Percentiles rank a stretch among this genome's conserved stretches.
phyloP scores from a whole-genome alignment of 345 rosid species.

The Arabis alpina region DNA sequence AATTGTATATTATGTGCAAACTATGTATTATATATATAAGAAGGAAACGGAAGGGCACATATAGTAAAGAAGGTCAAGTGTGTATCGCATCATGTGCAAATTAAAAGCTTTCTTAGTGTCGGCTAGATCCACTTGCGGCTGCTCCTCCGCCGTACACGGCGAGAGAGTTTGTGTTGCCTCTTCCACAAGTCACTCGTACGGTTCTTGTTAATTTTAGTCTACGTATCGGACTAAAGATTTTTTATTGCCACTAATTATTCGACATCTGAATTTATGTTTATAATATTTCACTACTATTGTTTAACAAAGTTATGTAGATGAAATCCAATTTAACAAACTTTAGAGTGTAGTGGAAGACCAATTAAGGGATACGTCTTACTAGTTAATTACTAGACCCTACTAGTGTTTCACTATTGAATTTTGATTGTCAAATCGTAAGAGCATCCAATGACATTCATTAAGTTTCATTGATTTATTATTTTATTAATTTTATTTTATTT shows the following conservation, averaged over 20 bases:
- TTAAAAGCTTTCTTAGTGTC: conserved; percentile 35
- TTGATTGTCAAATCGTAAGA: no score
- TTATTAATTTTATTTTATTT: no score
- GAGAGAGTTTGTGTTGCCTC: conserved; percentile 37
- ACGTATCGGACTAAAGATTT: neutral
- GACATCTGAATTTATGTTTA: conserved; percentile 1
- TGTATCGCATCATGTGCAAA: conserved; percentile 36
- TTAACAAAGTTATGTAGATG: no score
- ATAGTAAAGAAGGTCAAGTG: conserved; percentile 10
- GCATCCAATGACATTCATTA: no score
- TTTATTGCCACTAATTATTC: neutral
- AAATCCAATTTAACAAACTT: no score
- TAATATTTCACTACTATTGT: neutral
- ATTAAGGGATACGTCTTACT: no score
- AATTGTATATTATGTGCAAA: neutral
- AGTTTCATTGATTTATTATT: no score
- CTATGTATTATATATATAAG: conserved; percentile 16
- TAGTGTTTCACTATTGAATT: no score
- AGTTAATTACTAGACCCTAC: no score
- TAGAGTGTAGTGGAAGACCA: no score
- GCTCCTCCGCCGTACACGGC: conserved; percentile 44
- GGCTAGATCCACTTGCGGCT: conserved; percentile 46
- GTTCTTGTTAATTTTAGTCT: conserved; percentile 15
- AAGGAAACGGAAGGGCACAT: conserved; percentile 22
- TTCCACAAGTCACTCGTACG: conserved; percentile 33